Evolutionary conservation across 139 green algal genomes (phyloP), one percentile per base, ranked within the genome.

Genomic region (Volvox reticuliferus): DNA sequence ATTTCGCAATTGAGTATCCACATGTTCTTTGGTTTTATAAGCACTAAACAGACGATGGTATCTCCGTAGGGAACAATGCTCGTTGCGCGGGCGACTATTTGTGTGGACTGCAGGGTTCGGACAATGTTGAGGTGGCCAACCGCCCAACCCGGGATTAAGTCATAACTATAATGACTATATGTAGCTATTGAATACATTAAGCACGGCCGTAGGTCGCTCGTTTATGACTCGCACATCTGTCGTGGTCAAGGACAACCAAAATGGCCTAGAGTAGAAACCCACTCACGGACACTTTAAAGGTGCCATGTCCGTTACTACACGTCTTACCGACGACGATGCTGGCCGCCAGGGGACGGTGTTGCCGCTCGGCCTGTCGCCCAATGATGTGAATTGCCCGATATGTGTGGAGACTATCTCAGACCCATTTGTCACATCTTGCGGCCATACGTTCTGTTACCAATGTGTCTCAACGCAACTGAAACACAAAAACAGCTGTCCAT

Each of bases 391-490:
- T 3, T 99, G 97, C 78, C 94, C 97, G 1, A 96, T 99, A 26
- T 99, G 97, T 86, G 92, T 97, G 68, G 94, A 97, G 33, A 91
- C 95, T 20, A 93, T 99, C 37, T 79, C 88, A 0, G 96, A 98
- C 91, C 94, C 97, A 0, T 98, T 98, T 79, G 94, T 98, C 9
- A 98, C 97, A 0, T 89, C 91, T 3, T 99, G 97, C 81, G 97
- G 97, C 1, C 97, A 99, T 87, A 97, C 94, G 18, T 98, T 98
- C 79, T 99, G 97, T 91, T 96, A 96, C 90, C 76, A 82, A 20
- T 99, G 97, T 94, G 94, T 99, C 75, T 93, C 86, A 0, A 96
- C 91, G 20, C 96, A 98, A 87, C 92, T 99, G 32, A 81, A 94
- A 20, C 88, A 94, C 73, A 93, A 89, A 55, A 95, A 93, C 77